Conservation (phyloP, 495 filamentous ascomycete species). For the Podospora tetraspora region DNA sequence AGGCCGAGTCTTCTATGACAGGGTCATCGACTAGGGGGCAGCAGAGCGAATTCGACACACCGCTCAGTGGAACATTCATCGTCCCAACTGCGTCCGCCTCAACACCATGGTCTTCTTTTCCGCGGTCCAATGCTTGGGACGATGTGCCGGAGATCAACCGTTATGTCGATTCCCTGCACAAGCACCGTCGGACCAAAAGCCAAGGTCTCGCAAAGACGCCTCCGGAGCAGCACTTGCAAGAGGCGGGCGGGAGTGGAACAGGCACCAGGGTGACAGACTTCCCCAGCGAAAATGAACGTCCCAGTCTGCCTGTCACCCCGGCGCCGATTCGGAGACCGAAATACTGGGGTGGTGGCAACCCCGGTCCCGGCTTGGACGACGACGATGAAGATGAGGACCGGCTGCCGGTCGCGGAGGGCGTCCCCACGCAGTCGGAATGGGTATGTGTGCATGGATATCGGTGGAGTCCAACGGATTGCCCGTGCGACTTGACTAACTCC, state of each 20-base stretch:
- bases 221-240: slow-evolving; percentile 5
- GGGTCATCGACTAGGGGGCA: slow-evolving; percentile 31
- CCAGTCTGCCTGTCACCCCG: slow-evolving; percentile 86
- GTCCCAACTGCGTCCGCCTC: slow-evolving; percentile 35
- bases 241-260: slow-evolving; percentile 36
- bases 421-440: slow-evolving; percentile 82
- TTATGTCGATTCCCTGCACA: slow-evolving; percentile 68
- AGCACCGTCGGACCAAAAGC: slow-evolving; percentile 55
- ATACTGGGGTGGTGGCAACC: slow-evolving; percentile 32
- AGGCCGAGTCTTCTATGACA: slow-evolving; percentile 33
- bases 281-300: slow-evolving; percentile 74
- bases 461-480: slow-evolving; percentile 48
- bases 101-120: slow-evolving; percentile 59
- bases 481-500: slow-evolving; percentile 56
- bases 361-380: slow-evolving; percentile 50
- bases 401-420: slow-evolving; percentile 70
- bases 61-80: slow-evolving; percentile 38
- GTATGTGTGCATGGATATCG: slow-evolving; percentile 63
- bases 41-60: slow-evolving; percentile 41
- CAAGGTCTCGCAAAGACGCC: slow-evolving; percentile 45
- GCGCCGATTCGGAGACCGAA: slow-evolving; percentile 56
- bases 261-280: slow-evolving; percentile 76
- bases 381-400: slow-evolving; percentile 50
- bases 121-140: slow-evolving; percentile 79
- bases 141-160: slow-evolving; percentile 73